Percentiles rank a stretch among this genome's conserved stretches.
Evolutionary conservation across 1,284 basidiomycete species (phyloP).

Genomic region (Hortiboletus rubellus): DNA sequence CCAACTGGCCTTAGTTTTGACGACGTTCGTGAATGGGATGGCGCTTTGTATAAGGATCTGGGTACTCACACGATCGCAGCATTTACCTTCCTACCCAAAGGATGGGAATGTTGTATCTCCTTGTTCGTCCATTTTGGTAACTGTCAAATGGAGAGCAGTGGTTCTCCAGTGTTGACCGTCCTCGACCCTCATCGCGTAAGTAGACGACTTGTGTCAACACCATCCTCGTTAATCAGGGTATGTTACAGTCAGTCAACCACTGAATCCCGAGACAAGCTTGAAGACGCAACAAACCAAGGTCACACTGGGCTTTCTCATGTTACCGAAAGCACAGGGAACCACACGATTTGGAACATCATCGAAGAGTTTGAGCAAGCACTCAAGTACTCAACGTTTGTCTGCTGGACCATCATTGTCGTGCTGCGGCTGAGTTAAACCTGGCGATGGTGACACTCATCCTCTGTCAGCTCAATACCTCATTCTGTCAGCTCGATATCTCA

Average conservation of each 20-base stretch:
- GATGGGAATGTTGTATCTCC: neutral
- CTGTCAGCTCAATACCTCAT: neutral
- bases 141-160: too few species aligned
- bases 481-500: neutral
- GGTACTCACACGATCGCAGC: neutral
- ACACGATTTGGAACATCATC: neutral
- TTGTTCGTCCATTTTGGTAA: too few species aligned
- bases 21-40: too few species aligned
- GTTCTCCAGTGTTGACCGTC: too few species aligned
- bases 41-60: neutral
- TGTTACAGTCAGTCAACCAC: neutral
- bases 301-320: neutral
- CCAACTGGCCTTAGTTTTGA: neutral
- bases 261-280: neutral
- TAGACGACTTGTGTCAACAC: neutral
- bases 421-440: neutral
- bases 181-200: neutral
- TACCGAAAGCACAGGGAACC: too few species aligned
- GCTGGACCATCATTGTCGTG: neutral
- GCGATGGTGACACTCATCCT: neutral
- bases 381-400: neutral
- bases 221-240: neutral
- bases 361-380: too few species aligned
- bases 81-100: neutral
- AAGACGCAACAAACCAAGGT: neutral